Evolutionary conservation across 2,329 filamentous ascomycete genomes (phyloP), one percentile per base, ranked within the genome.

Genomic region (Diaporthe ilicicola): DNA sequence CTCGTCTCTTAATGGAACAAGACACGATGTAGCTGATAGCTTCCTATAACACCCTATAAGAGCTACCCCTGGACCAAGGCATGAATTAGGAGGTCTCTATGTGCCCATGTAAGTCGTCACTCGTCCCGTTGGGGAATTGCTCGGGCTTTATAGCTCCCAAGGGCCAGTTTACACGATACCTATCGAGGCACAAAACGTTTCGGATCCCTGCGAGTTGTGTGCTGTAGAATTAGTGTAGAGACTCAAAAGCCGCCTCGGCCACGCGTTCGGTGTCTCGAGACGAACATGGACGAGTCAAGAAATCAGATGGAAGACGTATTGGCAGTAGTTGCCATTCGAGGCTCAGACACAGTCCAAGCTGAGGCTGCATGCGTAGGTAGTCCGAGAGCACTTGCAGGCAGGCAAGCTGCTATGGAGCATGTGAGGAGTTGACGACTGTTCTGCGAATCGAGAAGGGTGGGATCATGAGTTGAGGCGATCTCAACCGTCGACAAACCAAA

Each of bases 241-340:
- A 15, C 27, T 22, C 56, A 46, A 7, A 62, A 62, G 56, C 44
- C 59, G 59, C 59, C 44, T 42, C 59, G 59, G 44, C 59, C 59
- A 64, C 59, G 59, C 59, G 59, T 50, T 64, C 44, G 59, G 59
- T 64, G 59, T 64, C 44, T 64, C 59, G 59, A 64, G 59, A 64
- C 27, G 59, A 64, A 50, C 44, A n/a, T 34, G 50, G 59, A 46
- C 59, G 59, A 62, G 42, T 62, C 55, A 62, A 62, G 59, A 48
- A 48, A 62, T 62, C 59, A 62, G 59, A 62, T 48, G 59, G 59
- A 62, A 48, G 29, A 48, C 42, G 42, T 27, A 62, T n/a, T 24
- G 42, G 42, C 59, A 37, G 59, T 50, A 29, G 22, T 19, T 64
- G 15, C 55, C 37, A 17, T 29, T 44, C 55, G 39, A 29, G 37